Base-by-base conservation (phyloP, 169 alveolate species). In the Cryptosporidium felis region DNA sequence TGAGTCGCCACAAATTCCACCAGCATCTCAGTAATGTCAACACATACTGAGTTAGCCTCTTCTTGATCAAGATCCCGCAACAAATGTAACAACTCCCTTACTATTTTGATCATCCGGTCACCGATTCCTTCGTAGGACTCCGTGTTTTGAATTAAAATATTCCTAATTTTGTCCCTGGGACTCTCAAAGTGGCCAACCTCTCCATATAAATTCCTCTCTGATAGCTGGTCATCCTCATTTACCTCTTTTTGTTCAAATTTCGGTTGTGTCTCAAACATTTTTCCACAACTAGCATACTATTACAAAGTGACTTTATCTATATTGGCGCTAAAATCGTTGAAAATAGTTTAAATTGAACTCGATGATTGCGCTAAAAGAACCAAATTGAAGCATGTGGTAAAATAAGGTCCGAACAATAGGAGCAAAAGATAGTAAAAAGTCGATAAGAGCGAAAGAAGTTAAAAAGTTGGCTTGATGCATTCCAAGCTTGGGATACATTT, bases 91-190 rank as follows among this genome's bases (percentile, higher is more conserved):
- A 74, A 18, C 30, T 74, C 85, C 21, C 28, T 53, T 5, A 74
- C 66, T 5, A 40, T 58, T 21, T 58, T 23, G 14, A 74, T 74
- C 85, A 74, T 74, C 26, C 59, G 51, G 9, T 74, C 67, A 0
- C 85, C 85, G 28, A 74, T 40, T 3, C 85, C 85, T 4, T 74
- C 85, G 28, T 74, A 74, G 9, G 85, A 74, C 47, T 58, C 85
- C 12, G 74, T 56, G 42, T 56, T 32, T n/a, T 74, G 28, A 3
- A 74, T 56, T 18, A 74, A 21, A 26, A 36, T 45, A 51, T 38
- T 38, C 14, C 40, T 74, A 16, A 74, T 74, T 34, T 21, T 30
- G 53, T 53, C 53, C 42, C 56, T 67, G n/a, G 28, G 14, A 53
- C 16, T 21, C 9, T 30, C 36, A 2, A 34, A n/a, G 2, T n/a